phyloP scores from a whole-genome alignment of 495 filamentous ascomycete genomes.

The Hypoxylon lenormandii region DNA sequence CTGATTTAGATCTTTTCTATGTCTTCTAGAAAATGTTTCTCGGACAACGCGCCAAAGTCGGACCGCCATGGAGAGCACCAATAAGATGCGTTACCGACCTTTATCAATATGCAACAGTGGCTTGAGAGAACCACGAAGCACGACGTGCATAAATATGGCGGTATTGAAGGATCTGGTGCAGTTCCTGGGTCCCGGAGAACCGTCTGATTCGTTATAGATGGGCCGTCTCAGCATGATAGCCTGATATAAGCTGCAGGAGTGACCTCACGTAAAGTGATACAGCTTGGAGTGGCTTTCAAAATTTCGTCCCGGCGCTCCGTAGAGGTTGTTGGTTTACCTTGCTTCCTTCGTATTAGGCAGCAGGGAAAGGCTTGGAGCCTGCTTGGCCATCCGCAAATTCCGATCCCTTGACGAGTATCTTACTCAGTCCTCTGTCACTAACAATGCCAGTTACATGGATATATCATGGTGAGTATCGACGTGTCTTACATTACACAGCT shows the following conservation, averaged over 20 bases:
- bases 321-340: not conserved
- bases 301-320: conserved; percentile 5
- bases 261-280: conserved; percentile 26
- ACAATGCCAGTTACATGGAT: conserved; percentile 28
- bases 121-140: conserved; percentile 9
- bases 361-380: not conserved
- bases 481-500: not conserved
- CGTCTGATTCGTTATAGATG: conserved; percentile 13
- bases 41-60: conserved; percentile 5
- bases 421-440: conserved; percentile 1
- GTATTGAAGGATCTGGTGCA: not conserved
- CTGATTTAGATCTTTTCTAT: conserved; percentile 9
- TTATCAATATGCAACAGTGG: conserved; percentile 38
- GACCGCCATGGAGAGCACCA: conserved; percentile 15
- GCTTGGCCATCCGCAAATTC: not conserved
- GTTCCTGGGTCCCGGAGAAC: conserved; percentile 1
- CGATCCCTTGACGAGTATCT: not conserved
- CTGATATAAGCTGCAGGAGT: conserved; percentile 9
- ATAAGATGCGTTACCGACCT: conserved; percentile 16
- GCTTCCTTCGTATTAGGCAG: not conserved
- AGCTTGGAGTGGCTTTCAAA: conserved; percentile 12
- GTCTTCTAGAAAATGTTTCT: not conserved
- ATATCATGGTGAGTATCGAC: conserved; percentile 12
- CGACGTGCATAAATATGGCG: conserved; percentile 2
- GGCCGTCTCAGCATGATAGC: conserved; percentile 9